Evolutionary conservation across 192 early-diverging fungal species (phyloP), one percentile per base, ranked within the genome.

Genomic region (Umbelopsis vinacea): DNA sequence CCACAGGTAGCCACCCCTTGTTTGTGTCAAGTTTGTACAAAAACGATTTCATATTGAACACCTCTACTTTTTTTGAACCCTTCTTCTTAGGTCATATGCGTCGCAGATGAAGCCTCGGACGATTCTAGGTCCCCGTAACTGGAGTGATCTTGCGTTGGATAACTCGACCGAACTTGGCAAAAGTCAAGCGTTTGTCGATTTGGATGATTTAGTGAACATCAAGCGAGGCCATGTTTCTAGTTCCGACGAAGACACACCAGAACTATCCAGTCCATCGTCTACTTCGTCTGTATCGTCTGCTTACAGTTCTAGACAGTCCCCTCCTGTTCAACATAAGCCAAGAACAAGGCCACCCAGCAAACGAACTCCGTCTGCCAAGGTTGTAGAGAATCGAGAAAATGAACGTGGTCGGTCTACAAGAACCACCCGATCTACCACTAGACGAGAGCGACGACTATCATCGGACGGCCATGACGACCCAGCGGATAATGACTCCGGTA

Each of bases 21-120:
- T 50, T 21, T 50, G n/a, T 21, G 48, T 21, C 48, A n/a, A 50
- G 48, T 50, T 50, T 50, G 46, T 50, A 8, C 6, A 50, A 19
- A 10, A 50, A 19, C 48, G 6, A 7, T 43, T 12, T 43, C 11
- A 6, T 43, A 50, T 50, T n/a, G 6, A 50, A 46, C 5, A 17
- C 46, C 46, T 21, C 15, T 15, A 50, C 47, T n/a, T 2, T 54
- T 24, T 26, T 26, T 22, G 22, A 26, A 54, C 53, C 53, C 40
- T 50, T 29, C 33, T 37, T 35, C 55, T 38, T 37, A 63, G 57
- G 57, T 63, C 57, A 63, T 63, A 63, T 63, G 57, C 57, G 35
- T 63, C 57, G 57, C 57, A 63, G 57, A 63, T 63, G 57, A 63
- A 63, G 57, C 57, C 57, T 63, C 57, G 57, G 33, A 63, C 57